These are phyloP conservation scores for Magnusiomyces sp. DNA, from an alignment of 1,139 yeast species.

Conservation along the genomic window DNA sequence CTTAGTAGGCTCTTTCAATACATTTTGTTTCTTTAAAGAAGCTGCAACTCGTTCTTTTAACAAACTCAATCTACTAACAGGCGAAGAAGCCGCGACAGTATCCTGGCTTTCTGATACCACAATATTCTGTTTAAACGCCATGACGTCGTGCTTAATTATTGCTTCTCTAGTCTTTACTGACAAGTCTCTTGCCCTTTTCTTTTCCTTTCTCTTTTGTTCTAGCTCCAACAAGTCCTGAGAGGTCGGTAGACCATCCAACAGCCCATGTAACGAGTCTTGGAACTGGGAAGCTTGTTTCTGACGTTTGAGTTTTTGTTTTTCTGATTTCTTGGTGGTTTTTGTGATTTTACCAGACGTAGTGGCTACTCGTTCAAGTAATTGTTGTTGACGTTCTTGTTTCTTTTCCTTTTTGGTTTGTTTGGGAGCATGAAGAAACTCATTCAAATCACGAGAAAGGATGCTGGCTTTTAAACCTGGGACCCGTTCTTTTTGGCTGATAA, in stretches of 20 bases:
- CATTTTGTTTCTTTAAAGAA: no score
- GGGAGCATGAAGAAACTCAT: conserved; percentile 22
- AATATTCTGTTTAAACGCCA: conserved; percentile 1
- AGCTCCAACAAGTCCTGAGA: conserved; percentile 1
- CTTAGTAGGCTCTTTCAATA: no score
- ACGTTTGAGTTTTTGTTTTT: not conserved
- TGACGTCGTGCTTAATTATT: not conserved
- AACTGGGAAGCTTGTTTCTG: not conserved
- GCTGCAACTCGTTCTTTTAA: not conserved
- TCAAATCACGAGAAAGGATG: conserved; percentile 16
- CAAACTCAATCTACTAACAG: not conserved
- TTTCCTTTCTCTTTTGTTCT: not conserved
- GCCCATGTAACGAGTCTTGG: not conserved
- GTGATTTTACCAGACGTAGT: not conserved
- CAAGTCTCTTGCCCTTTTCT: not conserved
- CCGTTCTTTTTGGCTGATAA: conserved; percentile 2
- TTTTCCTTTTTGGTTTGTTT: conserved; percentile 26
- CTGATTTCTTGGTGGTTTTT: not conserved
- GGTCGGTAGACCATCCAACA: not conserved
- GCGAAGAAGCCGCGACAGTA: not conserved
- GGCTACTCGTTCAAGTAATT: conserved; percentile 30
- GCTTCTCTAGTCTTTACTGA: not conserved
- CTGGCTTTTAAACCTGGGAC: conserved; percentile 5
- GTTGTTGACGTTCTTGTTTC: conserved; percentile 31
- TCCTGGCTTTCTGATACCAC: no score